These are phyloP conservation scores for Sophora flavescens DNA, from an alignment of 306 rosid genomes.

Conservation along the genomic window DNA sequence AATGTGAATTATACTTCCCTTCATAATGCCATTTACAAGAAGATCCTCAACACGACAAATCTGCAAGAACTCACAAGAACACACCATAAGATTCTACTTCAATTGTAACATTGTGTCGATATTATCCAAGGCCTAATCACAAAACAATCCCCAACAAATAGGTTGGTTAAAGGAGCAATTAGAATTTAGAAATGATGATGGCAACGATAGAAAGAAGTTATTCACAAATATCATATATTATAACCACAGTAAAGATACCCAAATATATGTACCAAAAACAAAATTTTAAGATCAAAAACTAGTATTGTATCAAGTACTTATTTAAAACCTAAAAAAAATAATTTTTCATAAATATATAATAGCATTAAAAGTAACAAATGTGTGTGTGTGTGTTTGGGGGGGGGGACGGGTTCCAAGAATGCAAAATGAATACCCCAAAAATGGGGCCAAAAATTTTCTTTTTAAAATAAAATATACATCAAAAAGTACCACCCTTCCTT, in stretches of 20 bases:
- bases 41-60: conserved; percentile 99
- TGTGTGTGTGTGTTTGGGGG: neutral
- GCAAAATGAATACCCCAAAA: conserved; percentile 7
- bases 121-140: conserved; percentile 33
- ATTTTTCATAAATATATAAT: conserved; percentile 29
- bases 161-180: conserved; percentile 7
- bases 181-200: conserved; percentile 16
- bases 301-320: neutral
- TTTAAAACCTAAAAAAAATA: neutral
- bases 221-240: conserved; percentile 8
- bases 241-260: neutral
- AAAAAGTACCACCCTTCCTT: neutral
- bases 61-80: conserved; percentile 57
- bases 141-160: conserved; percentile 27
- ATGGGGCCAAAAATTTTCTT: neutral
- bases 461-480: conserved; percentile 5
- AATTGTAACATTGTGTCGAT: neutral
- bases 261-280: neutral
- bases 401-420: conserved; percentile 8
- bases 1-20: conserved; percentile 95
- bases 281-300: conserved; percentile 22
- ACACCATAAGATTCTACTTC: conserved; percentile 35
- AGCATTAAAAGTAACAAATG: conserved; percentile 30
- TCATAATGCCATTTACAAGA: conserved; percentile 83
- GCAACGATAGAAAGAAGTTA: conserved; percentile 34